Evolutionary conservation across 2,329 filamentous ascomycete species (phyloP).

Genomic region (Trichoderma koningii): DNA sequence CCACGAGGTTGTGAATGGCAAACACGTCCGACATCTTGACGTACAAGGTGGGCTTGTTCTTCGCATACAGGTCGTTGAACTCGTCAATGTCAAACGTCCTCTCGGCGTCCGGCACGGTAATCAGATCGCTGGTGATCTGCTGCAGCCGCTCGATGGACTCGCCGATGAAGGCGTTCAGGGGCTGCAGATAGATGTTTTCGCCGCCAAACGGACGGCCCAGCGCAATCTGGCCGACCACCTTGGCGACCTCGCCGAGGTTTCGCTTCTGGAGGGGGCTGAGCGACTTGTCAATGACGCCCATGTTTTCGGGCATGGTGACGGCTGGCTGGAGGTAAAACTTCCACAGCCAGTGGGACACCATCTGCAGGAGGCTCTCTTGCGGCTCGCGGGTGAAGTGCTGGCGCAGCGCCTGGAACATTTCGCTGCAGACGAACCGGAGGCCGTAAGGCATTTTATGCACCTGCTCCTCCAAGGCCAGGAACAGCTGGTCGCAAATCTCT

Average conservation of each 20-base stretch:
- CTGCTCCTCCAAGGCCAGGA: constrained; percentile 77
- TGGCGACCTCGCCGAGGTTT: constrained; percentile 86
- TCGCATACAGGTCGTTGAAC: constrained; percentile 96
- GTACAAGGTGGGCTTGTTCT: constrained; percentile 96
- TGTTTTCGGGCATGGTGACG: constrained; percentile 84
- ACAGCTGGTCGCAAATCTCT: constrained; percentile 91
- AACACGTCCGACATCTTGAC: constrained; percentile 99
- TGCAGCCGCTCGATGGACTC: constrained; percentile 81
- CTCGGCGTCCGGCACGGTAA: constrained; percentile 84
- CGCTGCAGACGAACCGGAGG: constrained; percentile 81
- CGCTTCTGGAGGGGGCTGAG: constrained; percentile 90
- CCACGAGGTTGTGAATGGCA: constrained; percentile 86
- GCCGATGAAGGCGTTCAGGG: constrained; percentile 85
- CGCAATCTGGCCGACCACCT: constrained; percentile 86
- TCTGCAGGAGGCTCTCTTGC: constrained; percentile 74
- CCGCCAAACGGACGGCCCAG: constrained; percentile 88
- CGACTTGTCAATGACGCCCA: constrained; percentile 87
- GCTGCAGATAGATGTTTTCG: constrained; percentile 94
- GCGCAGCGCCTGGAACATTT: constrained; percentile 78
- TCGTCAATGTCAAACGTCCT: constrained; percentile 97
- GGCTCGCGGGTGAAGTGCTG: constrained; percentile 79
- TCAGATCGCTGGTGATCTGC: constrained; percentile 73
- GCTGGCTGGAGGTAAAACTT: constrained; percentile 90
- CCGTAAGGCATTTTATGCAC: constrained; percentile 91
- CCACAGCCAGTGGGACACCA: constrained; percentile 91